Evolutionary conservation across 1,284 basidiomycete species (phyloP), one percentile per base, ranked within the genome.

Genomic region (Agaricales sp.): DNA sequence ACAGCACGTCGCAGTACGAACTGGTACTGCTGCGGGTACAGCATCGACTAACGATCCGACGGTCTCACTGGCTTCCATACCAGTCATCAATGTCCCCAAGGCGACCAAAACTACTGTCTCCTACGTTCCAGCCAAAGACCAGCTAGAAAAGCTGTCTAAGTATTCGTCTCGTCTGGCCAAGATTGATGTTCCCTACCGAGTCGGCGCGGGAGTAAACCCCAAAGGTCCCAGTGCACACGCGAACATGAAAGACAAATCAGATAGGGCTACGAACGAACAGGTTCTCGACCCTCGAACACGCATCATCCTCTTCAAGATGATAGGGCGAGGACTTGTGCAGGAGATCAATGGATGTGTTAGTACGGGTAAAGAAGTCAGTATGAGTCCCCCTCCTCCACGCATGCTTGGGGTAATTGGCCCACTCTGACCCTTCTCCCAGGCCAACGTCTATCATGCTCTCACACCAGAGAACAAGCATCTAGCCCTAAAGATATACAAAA

Each of bases 401-500:
- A n/a, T n/a, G n/a, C n/a, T n/a, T n/a, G n/a, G n/a, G n/a, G n/a
- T n/a, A n/a, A n/a, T n/a, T n/a, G n/a, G n/a, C n/a, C n/a, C 48
- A 43, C 43, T 46, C 54, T 52, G 46, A 41, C 45, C 46, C 37
- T 46, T 25, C 25, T 48, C 47, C 39, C 54, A 93, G 91, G 92
- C 92, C 2, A 96, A 95, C 57, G 92, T 96, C 4, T 96, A 96
- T 61, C 91, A 93, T 61, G 90, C 91, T 0, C 62, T 84, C 39
- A 80, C 84, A 0, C 78, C 82, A 0, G 73, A 77, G 8, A 66
- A 67, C 14, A 65, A 66, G 14, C 88, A 86, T 63, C 68, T 94
- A 25, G 93, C 95, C 0, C 75, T 99, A 54, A 99, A 99, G 67
- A 95, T 99, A 57, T 99, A 95, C 74, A 96, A 99, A 64, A 99